Percentiles rank a stretch among this genome's conserved stretches.
phyloP scores from a whole-genome alignment of 2,329 filamentous ascomycete species.

The Aspergillus sp. region DNA sequence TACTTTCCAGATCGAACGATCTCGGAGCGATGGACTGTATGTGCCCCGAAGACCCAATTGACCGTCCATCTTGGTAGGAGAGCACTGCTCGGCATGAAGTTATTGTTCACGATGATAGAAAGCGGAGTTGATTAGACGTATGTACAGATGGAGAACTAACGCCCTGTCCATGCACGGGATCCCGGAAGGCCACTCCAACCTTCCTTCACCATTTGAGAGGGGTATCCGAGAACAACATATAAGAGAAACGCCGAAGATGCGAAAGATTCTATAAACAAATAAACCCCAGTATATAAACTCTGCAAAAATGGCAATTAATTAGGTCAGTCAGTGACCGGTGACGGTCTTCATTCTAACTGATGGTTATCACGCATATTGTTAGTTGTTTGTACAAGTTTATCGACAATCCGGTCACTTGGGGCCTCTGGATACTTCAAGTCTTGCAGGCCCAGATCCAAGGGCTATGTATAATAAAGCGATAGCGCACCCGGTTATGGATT shows the following conservation, averaged over 20 bases:
- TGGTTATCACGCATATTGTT: background rate
- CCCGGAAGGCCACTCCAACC: background rate
- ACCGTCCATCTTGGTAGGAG: constrained; percentile 1
- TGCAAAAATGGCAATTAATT: background rate
- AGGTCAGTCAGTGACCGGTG: background rate
- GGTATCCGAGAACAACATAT: constrained; percentile 8
- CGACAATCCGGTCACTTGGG: background rate
- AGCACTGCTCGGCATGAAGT: too few relatives aligned
- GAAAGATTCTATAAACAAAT: constrained; percentile 4
- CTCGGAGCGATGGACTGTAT: constrained; percentile 45
- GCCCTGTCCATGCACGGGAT: background rate
- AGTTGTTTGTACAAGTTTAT: background rate
- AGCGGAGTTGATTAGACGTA: constrained; percentile 17
- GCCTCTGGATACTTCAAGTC: background rate
- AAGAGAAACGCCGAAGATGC: background rate
- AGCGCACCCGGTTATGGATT: background rate
- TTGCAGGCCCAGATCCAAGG: background rate
- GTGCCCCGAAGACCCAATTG: constrained; percentile 4
- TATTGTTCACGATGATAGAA: background rate
- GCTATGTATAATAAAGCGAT: background rate
- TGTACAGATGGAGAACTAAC: background rate
- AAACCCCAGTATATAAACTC: background rate
- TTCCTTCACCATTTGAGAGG: constrained; percentile 1
- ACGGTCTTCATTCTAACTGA: background rate
- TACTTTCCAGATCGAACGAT: constrained; percentile 37